Evolutionary conservation across 805 yeast genomes (phyloP).

Genomic region (Ogataea angusta): DNA sequence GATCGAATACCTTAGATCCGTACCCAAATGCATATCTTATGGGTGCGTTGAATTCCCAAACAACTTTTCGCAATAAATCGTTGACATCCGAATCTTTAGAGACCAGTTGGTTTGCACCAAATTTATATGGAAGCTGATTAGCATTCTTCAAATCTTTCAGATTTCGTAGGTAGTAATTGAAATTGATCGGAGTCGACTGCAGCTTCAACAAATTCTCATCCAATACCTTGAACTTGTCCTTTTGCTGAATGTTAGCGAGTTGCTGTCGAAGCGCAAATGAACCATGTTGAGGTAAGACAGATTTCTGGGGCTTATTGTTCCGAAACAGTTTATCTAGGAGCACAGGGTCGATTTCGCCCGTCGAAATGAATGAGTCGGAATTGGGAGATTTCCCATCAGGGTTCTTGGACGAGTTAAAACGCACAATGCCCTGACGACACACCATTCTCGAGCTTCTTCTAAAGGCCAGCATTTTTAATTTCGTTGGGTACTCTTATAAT

Average conservation of each 20-base stretch:
- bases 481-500: too few relatives aligned
- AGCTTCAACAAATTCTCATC: conserved; percentile 30
- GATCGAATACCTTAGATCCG: conserved; percentile 91
- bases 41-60: conserved; percentile 65
- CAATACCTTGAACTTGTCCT: conserved; percentile 25
- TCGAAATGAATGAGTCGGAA: not conserved
- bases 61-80: conserved; percentile 43
- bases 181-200: conserved; percentile 33
- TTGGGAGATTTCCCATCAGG: not conserved
- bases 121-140: conserved; percentile 51
- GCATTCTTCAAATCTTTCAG: conserved; percentile 32
- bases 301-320: conserved; percentile 25
- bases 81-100: conserved; percentile 41
- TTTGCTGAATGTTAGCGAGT: conserved; percentile 19
- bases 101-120: conserved; percentile 57
- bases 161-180: conserved; percentile 34
- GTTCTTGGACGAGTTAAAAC: conserved; percentile 5
- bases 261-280: conserved; percentile 21
- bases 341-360: conserved; percentile 26
- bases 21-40: conserved; percentile 84
- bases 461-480: conserved; percentile 3
- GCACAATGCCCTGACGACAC: not conserved
- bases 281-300: conserved; percentile 11
- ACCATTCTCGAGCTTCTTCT: conserved; percentile 1
- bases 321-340: conserved; percentile 30